Conservation (phyloP, 2,329 filamentous ascomycete genomes). For the Penicillium sp. region DNA sequence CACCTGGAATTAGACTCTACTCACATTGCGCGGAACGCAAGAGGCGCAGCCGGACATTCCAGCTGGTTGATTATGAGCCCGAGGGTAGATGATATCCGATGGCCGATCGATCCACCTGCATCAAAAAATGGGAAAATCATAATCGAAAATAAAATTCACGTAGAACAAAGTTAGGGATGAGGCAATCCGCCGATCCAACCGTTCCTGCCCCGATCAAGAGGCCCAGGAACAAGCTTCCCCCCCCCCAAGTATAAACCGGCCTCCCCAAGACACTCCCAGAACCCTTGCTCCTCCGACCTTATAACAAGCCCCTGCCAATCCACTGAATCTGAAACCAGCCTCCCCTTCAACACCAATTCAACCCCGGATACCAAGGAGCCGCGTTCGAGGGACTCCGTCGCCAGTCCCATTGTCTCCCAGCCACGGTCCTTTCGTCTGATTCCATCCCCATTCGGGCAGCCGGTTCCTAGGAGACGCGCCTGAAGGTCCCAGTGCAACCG, state of each 20-base stretch:
- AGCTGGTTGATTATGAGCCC: neutral
- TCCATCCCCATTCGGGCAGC: neutral
- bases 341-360: conserved; percentile 6
- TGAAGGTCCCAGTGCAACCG: neutral
- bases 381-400: conserved; percentile 11
- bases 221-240: conserved; percentile 22
- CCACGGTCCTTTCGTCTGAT: conserved; percentile 7
- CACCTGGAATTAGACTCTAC: conserved; percentile 22
- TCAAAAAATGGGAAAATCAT: conserved; percentile 6
- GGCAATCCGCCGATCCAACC: conserved; percentile 18
- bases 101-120: neutral
- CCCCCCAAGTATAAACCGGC: conserved; percentile 10
- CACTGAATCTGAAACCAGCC: conserved; percentile 24
- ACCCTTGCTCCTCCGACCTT: conserved; percentile 17
- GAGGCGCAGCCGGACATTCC: conserved; percentile 26
- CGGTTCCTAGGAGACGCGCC: neutral
- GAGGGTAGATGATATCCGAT: conserved; percentile 3
- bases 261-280: conserved; percentile 2
- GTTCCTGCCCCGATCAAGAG: conserved; percentile 7
- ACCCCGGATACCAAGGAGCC: neutral
- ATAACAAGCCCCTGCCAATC: conserved; percentile 18
- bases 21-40: conserved; percentile 26
- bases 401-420: conserved; percentile 9
- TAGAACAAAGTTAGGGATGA: conserved; percentile 9
- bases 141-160: neutral